phyloP scores from a whole-genome alignment of 2,329 filamentous ascomycete genomes.

The Coniochaeta ligniaria region DNA sequence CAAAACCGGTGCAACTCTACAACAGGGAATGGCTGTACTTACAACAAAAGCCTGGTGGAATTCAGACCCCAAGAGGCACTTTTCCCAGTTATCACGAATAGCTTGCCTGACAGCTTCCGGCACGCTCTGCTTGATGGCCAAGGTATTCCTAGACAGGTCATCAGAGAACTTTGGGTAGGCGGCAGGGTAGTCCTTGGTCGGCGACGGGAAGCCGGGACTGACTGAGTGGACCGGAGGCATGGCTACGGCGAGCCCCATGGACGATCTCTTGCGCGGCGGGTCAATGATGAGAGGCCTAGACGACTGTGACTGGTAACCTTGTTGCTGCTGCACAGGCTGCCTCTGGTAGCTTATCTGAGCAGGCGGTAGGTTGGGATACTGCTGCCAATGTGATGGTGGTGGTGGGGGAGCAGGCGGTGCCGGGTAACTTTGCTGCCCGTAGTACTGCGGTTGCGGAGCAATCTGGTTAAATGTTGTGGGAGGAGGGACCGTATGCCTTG shows the following conservation, averaged over 20 bases:
- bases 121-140: slow-evolving; percentile 30
- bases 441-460: not conserved
- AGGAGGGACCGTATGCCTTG: not conserved
- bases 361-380: not conserved
- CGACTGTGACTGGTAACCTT: not conserved
- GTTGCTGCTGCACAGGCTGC: not conserved
- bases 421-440: not conserved
- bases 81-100: slow-evolving; percentile 44
- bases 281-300: slow-evolving; percentile 19
- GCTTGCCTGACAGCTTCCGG: slow-evolving; percentile 39
- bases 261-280: slow-evolving; percentile 11
- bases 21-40: slow-evolving; percentile 18
- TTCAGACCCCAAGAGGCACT: slow-evolving; percentile 39
- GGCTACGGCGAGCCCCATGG: not conserved
- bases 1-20: not conserved
- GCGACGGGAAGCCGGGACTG: slow-evolving; percentile 25
- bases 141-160: slow-evolving; percentile 29
- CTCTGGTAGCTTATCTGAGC: not conserved
- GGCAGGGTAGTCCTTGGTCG: slow-evolving; percentile 17
- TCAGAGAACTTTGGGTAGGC: slow-evolving; percentile 27
- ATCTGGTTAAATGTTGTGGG: not conserved
- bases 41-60: slow-evolving; percentile 48
- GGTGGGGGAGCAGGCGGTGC: not conserved
- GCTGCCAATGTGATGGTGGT: not conserved
- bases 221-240: not conserved